Conservation (phyloP, 2,329 filamentous ascomycete genomes). For the Sphaerulina vaccinii region DNA sequence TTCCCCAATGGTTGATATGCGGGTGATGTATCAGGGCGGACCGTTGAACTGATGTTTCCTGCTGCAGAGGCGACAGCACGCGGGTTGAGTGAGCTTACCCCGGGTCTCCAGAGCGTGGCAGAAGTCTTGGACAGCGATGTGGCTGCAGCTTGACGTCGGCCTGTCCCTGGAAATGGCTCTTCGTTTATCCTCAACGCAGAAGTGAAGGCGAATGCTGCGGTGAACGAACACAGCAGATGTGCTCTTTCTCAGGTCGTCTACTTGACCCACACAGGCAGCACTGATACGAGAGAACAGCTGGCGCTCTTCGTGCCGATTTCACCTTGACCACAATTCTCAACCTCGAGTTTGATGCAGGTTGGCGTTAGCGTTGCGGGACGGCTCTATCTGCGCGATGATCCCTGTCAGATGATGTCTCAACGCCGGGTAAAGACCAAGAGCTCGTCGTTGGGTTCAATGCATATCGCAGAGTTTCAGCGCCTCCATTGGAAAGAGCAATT, state of each 20-base stretch:
- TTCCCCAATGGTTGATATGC: conserved; percentile 13
- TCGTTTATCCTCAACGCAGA: neutral
- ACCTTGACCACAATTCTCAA: neutral
- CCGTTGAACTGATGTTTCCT: conserved; percentile 11
- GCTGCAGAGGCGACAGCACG: neutral
- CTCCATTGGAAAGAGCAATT: neutral
- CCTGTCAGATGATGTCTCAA: conserved; percentile 8
- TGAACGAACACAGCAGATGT: neutral
- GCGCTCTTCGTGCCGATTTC: neutral
- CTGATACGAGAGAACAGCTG: neutral
- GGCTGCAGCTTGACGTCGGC: conserved; percentile 2
- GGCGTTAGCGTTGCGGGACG: conserved; percentile 8
- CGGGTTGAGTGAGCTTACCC: conserved; percentile 11
- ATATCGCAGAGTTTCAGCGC: neutral
- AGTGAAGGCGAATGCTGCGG: too few relatives aligned
- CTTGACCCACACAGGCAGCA: neutral
- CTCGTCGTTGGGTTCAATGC: conserved; percentile 13
- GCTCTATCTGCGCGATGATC: neutral
- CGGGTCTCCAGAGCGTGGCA: conserved; percentile 6
- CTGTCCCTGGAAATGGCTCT: neutral
- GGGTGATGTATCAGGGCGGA: conserved; percentile 6
- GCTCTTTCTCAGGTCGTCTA: too few relatives aligned
- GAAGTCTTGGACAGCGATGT: conserved; percentile 14
- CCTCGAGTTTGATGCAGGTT: conserved; percentile 4
- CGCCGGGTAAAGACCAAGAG: conserved; percentile 4